Evolutionary conservation across 1,284 basidiomycete species (phyloP).

Genomic region (Papiliotrema nemorosa): DNA sequence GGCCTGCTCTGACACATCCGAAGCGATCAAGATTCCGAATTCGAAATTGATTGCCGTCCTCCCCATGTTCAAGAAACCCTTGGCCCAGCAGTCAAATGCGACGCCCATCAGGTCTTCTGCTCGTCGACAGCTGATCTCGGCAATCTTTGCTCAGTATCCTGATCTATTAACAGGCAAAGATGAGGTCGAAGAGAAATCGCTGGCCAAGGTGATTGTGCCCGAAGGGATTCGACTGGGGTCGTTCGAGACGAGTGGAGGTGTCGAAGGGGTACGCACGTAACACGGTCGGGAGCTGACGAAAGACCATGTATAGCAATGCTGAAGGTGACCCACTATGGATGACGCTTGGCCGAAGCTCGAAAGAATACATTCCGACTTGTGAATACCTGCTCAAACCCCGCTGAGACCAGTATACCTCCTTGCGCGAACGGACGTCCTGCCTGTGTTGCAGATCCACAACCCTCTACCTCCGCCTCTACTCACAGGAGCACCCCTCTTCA

Average conservation of each 20-base stretch:
- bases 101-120: conserved; percentile 47
- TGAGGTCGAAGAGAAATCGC: conserved; percentile 29
- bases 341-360: conserved; percentile 56
- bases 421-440: conserved; percentile 14
- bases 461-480: conserved; percentile 45
- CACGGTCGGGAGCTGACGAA: neutral
- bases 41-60: neutral
- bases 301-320: conserved; percentile 56
- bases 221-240: conserved; percentile 37
- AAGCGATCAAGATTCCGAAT: no score
- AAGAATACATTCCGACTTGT: conserved; percentile 67
- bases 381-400: conserved; percentile 4
- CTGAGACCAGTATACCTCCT: conserved; percentile 49
- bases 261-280: conserved; percentile 37
- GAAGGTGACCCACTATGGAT: conserved; percentile 81
- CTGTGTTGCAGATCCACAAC: conserved; percentile 40
- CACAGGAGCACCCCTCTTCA: conserved; percentile 54
- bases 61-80: conserved; percentile 49
- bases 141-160: conserved; percentile 37
- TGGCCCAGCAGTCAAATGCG: conserved; percentile 45
- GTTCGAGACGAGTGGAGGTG: conserved; percentile 42
- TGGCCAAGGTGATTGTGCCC: conserved; percentile 40
- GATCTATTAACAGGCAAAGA: conserved; percentile 10
- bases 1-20: no score
- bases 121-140: conserved; percentile 36